Conservation (phyloP, 2,329 filamentous ascomycete species). For the Pleomassaria siparia region DNA sequence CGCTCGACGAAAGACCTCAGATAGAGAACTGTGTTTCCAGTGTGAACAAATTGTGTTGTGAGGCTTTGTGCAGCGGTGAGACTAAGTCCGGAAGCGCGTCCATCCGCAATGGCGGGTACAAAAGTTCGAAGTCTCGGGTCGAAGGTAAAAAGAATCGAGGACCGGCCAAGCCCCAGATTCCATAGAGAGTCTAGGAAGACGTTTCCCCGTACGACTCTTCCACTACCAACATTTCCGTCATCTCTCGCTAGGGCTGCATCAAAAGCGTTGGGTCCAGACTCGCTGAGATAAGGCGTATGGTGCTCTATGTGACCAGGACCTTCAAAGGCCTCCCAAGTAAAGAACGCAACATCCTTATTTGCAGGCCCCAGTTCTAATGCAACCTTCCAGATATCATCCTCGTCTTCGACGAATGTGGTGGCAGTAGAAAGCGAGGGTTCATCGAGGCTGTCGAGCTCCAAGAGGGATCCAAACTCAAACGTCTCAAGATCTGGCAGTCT, state of each 20-base stretch:
- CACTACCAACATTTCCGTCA: constrained; percentile 44
- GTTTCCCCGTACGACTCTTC: constrained; percentile 41
- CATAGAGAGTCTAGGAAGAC: constrained; percentile 57
- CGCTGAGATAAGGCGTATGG: constrained; percentile 62
- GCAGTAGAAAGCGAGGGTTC: constrained; percentile 31
- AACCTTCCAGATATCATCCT: constrained; percentile 44
- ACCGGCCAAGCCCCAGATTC: constrained; percentile 68
- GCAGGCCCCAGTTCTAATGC: constrained; percentile 35
- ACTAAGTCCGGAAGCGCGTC: constrained; percentile 55
- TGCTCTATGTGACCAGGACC: constrained; percentile 43
- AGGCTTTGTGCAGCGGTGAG: constrained; percentile 55
- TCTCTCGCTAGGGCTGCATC: constrained; percentile 58
- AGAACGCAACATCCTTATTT: constrained; percentile 46
- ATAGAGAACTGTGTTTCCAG: constrained; percentile 40
- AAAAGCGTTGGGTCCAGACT: constrained; percentile 66
- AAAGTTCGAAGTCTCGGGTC: constrained; percentile 58
- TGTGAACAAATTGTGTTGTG: constrained; percentile 46
- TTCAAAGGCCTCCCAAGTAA: constrained; percentile 71
- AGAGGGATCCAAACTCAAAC: constrained; percentile 44
- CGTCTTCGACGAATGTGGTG: constrained; percentile 25
- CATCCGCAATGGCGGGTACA: constrained; percentile 45
- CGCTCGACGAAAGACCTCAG: constrained; percentile 41
- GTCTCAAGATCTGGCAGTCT: constrained; percentile 42
- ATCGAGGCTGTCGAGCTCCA: constrained; percentile 37
- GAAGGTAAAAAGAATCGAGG: constrained; percentile 71